A percentile compares a stretch with the other conserved stretches of the same genome.
These are phyloP conservation scores for Crotalaria pallida DNA, from an alignment of 306 rosid genomes.

Conservation along the genomic window DNA sequence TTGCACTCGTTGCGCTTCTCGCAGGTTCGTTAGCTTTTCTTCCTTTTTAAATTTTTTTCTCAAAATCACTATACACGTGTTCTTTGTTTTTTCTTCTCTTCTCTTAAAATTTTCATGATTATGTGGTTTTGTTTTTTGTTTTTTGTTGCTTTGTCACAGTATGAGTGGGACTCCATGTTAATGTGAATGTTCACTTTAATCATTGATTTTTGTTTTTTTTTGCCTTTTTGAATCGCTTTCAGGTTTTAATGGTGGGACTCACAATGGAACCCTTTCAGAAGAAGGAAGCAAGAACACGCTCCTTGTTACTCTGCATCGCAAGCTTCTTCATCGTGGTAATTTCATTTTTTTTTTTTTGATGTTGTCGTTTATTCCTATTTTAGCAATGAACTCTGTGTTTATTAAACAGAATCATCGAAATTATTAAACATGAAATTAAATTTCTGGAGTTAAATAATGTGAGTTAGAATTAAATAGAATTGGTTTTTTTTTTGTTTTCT, in stretches of 20 bases:
- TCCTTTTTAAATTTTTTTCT: neutral
- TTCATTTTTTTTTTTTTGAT: neutral
- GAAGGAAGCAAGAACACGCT: slow-evolving; percentile 5
- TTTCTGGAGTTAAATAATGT: neutral
- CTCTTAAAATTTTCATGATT: neutral
- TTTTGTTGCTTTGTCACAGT: too few relatives aligned
- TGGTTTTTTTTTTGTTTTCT: neutral
- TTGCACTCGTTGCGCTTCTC: slow-evolving; percentile 20
- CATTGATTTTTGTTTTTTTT: neutral
- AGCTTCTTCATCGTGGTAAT: slow-evolving; percentile 38
- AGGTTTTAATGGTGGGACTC: slow-evolving; percentile 24
- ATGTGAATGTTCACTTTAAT: neutral
- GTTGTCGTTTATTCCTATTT: neutral
- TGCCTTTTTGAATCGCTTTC: slow-evolving; percentile 8
- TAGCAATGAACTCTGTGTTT: neutral
- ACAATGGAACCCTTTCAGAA: neutral
- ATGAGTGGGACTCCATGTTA: neutral
- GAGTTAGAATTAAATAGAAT: neutral
- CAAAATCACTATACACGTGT: neutral
- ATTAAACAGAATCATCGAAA: neutral
- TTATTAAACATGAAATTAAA: too few relatives aligned
- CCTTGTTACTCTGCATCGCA: slow-evolving; percentile 43
- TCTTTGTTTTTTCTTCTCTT: too few relatives aligned
- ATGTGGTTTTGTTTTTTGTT: neutral
- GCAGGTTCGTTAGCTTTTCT: slow-evolving; percentile 35